Base-by-base conservation (phyloP, 148 eudicot species). In the Chenopodium quinoa region DNA sequence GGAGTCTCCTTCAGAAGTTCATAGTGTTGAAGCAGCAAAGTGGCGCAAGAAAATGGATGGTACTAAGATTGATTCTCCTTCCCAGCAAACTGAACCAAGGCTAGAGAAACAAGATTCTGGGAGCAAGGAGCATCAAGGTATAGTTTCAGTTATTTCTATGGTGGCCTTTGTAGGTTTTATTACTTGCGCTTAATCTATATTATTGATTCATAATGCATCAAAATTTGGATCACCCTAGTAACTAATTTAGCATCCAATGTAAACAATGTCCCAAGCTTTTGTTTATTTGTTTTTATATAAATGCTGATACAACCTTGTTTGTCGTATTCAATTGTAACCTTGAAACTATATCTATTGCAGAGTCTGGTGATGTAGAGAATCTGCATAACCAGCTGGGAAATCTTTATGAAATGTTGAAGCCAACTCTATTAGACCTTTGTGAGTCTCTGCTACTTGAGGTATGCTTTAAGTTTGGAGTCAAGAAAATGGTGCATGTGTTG, bases 401-500 rank as follows among this genome's bases (percentile, higher is more conserved):
- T 75, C 87, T 89, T 84, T 83, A 82, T 80, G 84, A 74, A 68
- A 70, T 78, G 77, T 79, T 93, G 87, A 88, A 83, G 72, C 89
- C 86, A 23, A 66, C 83, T 67, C 84, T 89, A 52, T 72, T 71
- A 22, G 65, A 81, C 73, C 89, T 93, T 44, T 89, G 90, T 82
- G 87, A 91, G 84, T 47, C 81, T 82, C 85, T 93, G 73, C 79
- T 84, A 73, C 85, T 92, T 75, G 75, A 90, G 82, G 95, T 93
- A 89, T 79, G 85, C 77, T 54, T 71, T 77, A 32, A 58, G 56
- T 79, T 67, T 16, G 50, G n/a, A 63, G 22, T 56, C 5, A 2
- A 19, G 62, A 75, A 5, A 66, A 27, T 23, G 0, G 19, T 78
- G 73, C 19, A 25, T 47, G 14, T 2, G 52, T 40, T 77, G 11